These are phyloP conservation scores for Tulasnella sp. DNA, from an alignment of 768 basidiomycete genomes.

Conservation along the genomic window DNA sequence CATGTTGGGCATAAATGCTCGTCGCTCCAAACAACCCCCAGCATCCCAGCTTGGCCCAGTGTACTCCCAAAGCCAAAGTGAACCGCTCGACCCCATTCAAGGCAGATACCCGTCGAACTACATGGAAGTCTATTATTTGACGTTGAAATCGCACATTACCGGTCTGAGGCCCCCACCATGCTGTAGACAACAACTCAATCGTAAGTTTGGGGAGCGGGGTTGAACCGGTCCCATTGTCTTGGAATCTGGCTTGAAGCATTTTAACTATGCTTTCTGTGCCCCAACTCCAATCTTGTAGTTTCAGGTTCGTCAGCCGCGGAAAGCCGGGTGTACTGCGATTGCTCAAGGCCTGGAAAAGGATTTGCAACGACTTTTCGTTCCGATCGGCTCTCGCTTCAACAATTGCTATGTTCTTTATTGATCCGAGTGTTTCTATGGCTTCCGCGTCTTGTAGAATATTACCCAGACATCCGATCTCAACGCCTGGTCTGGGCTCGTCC, in stretches of 20 bases:
- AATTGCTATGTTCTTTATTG: neutral
- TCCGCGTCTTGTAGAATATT: neutral
- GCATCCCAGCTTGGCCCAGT: neutral
- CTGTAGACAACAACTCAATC: neutral
- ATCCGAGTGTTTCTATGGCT: neutral
- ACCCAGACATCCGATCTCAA: neutral
- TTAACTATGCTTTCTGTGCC: neutral
- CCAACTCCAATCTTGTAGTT: neutral
- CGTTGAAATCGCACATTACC: neutral
- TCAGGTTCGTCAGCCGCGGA: neutral
- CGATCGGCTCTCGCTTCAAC: neutral
- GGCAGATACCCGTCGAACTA: neutral
- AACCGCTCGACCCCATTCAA: neutral
- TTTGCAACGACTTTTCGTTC: neutral
- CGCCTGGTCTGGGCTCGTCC: neutral
- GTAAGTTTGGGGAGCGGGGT: neutral
- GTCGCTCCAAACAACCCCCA: neutral
- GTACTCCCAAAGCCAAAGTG: neutral
- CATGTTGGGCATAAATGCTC: neutral
- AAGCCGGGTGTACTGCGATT: neutral
- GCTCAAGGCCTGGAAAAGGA: neutral
- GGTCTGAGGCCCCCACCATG: neutral
- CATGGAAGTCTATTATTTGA: neutral
- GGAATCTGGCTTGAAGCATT: neutral
- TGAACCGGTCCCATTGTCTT: neutral